These are phyloP conservation scores for Cryptosporidium bovis DNA, from an alignment of 169 alveolate species.

Conservation along the genomic window DNA sequence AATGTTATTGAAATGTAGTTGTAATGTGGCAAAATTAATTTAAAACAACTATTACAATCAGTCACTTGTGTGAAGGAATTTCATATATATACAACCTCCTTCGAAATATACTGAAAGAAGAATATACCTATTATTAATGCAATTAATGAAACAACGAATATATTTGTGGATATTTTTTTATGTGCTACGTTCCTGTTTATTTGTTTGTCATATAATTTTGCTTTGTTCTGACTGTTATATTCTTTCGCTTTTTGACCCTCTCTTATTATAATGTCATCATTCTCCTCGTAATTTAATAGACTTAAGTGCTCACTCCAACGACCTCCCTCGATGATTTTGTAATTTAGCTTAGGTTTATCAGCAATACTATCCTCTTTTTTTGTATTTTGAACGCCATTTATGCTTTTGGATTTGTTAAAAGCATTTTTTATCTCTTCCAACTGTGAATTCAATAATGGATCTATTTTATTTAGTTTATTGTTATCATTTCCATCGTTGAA, in stretches of 20 bases:
- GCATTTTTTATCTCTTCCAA: constrained; percentile 40
- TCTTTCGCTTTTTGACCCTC: not conserved
- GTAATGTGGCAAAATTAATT: too few relatives aligned
- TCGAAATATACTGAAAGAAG: constrained; percentile 37
- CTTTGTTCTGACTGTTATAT: not conserved
- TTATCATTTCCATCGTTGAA: not conserved
- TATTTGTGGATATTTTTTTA: constrained; percentile 9
- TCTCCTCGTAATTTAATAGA: constrained; percentile 19
- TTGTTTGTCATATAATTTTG: not conserved
- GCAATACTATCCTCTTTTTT: not conserved
- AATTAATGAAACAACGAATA: constrained; percentile 35
- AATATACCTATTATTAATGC: constrained; percentile 38
- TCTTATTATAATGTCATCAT: not conserved
- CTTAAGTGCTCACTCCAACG: constrained; percentile 58
- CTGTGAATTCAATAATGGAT: constrained; percentile 40
- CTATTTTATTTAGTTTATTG: constrained; percentile 1
- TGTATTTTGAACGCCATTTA: not conserved
- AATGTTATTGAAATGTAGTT: too few relatives aligned
- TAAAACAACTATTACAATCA: too few relatives aligned
- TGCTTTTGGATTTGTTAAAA: constrained; percentile 6
- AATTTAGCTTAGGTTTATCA: constrained; percentile 32
- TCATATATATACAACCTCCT: not conserved
- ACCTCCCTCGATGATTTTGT: not conserved
- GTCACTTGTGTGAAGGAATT: too few relatives aligned
- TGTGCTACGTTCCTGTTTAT: not conserved